A percentile compares a stretch with the other conserved stretches of the same genome.
Conservation (phyloP, 2,329 filamentous ascomycete species). For the Fragosphaeria purpurea region DNA sequence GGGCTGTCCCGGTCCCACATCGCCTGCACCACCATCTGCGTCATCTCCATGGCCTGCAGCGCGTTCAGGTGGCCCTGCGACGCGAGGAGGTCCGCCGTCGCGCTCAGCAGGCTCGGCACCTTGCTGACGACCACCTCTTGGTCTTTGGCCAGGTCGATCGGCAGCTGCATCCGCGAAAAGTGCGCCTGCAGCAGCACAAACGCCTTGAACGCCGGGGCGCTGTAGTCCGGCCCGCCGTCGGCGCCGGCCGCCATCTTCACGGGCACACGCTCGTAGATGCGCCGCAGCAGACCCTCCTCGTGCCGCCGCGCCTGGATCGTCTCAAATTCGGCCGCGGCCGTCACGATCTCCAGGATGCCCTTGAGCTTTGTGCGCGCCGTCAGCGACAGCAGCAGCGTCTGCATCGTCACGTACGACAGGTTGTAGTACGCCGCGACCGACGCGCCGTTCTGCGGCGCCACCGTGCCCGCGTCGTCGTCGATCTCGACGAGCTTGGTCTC, state of each 20-base stretch:
- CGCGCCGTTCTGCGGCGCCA: constrained; percentile 84
- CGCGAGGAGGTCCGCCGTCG: constrained; percentile 87
- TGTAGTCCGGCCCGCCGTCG: constrained; percentile 57
- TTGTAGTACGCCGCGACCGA: constrained; percentile 99
- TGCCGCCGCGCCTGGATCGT: constrained; percentile 83
- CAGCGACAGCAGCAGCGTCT: constrained; percentile 90
- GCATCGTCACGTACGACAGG: constrained; percentile 98
- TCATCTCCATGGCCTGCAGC: constrained; percentile 98
- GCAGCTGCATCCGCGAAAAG: constrained; percentile 93
- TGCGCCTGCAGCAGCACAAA: constrained; percentile 96
- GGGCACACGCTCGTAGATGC: constrained; percentile 88
- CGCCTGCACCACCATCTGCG: constrained; percentile 95
- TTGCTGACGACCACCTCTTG: constrained; percentile 82
- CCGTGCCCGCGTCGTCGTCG: constrained; percentile 84
- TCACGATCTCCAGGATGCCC: constrained; percentile 92
- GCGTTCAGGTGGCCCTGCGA: constrained; percentile 95
- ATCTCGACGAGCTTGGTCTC: constrained; percentile 95
- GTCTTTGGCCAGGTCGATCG: constrained; percentile 90
- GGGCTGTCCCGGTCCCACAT: constrained; percentile 99
- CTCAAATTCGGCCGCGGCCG: constrained; percentile 94
- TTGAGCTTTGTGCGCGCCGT: constrained; percentile 87
- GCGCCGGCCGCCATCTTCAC: constrained; percentile 67
- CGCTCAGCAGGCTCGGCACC: constrained; percentile 77
- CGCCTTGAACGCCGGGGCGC: constrained; percentile 96
- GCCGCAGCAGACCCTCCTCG: constrained; percentile 76